phyloP scores from a whole-genome alignment of 2,329 filamentous ascomycete genomes.

The Triangularia setosa region DNA sequence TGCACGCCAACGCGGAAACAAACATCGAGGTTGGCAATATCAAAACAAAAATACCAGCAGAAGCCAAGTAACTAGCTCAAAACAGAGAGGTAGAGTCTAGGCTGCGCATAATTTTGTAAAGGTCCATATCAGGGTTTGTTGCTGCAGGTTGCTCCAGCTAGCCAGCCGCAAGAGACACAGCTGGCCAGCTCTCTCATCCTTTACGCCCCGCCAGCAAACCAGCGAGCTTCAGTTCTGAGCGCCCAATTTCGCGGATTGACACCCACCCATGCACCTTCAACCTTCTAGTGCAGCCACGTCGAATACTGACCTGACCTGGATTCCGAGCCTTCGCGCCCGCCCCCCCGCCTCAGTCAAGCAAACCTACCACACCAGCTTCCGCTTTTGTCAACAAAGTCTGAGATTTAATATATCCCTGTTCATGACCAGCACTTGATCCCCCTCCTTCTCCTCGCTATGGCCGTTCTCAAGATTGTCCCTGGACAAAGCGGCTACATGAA shows the following conservation, averaged over 20 bases:
- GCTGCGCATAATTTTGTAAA: not conserved
- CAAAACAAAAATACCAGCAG: not conserved
- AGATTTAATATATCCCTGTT: slow-evolving; percentile 12
- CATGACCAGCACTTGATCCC: slow-evolving; percentile 2
- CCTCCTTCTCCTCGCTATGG: slow-evolving; percentile 18
- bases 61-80: not conserved
- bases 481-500: slow-evolving; percentile 26
- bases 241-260: slow-evolving; percentile 12
- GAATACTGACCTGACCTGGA: slow-evolving; percentile 9
- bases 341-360: not conserved
- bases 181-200: not conserved
- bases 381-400: not conserved
- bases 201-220: slow-evolving; percentile 4
- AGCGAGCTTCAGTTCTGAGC: not conserved
- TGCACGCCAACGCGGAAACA: slow-evolving; percentile 10
- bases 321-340: not conserved
- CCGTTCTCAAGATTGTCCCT: slow-evolving; percentile 10
- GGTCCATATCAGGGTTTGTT: not conserved
- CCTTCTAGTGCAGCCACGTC: slow-evolving; percentile 16
- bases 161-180: slow-evolving; percentile 9
- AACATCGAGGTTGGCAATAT: slow-evolving; percentile 10
- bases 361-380: not conserved
- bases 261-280: not conserved
- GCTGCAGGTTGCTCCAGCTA: slow-evolving; percentile 5
- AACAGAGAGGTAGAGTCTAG: not conserved